Evolutionary conservation across 805 yeast species (phyloP), one percentile per base, ranked within the genome.

Genomic region (Sungouiozyma ichnusensis): DNA sequence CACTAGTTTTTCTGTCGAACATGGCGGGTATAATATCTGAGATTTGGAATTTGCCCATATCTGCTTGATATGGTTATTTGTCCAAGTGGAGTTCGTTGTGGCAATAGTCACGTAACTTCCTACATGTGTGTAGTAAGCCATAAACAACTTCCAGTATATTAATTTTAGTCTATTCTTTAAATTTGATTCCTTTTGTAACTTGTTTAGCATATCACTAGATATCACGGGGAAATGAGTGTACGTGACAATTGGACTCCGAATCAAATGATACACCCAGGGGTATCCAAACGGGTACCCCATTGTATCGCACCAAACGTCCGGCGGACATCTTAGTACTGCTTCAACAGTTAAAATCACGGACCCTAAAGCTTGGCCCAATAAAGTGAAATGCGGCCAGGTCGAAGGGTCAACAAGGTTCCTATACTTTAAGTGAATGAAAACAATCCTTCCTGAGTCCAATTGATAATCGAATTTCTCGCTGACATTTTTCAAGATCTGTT

Each of bases 161-260:
- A 69, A 74, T 55, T 77, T 79, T 18, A 68, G 44, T 33, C 60
- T 62, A 13, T 43, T 54, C 48, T 44, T 63, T 33, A 43, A 42
- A 14, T 37, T 16, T 49, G 50, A 38, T 56, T 59, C 40, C 64
- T 64, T 47, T 27, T 41, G 17, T 36, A 40, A 36, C 50, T 81
- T 81, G 39, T 65, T 66, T 48, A 87, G 65, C 99, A 92, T 92
- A 51, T 90, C 97, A 20, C 67, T 63, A 35, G 94, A 94, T 29
- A 92, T 79, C 15, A 88, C 76, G 1, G 99, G 99, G 65, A 84
- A 92, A 64, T 92, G 99, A n/a, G 86, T 85, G 55, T 92, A 92
- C 1, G 95, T 77, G 18, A 82, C 64, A 20, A 92, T 73, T 0
- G 98, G 98, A 20, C 86, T 66, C 46, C 72, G 71, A 32, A 84